Evolutionary conservation across 2,329 filamentous ascomycete genomes (phyloP).

Genomic region (Phialocephala subalpina): DNA sequence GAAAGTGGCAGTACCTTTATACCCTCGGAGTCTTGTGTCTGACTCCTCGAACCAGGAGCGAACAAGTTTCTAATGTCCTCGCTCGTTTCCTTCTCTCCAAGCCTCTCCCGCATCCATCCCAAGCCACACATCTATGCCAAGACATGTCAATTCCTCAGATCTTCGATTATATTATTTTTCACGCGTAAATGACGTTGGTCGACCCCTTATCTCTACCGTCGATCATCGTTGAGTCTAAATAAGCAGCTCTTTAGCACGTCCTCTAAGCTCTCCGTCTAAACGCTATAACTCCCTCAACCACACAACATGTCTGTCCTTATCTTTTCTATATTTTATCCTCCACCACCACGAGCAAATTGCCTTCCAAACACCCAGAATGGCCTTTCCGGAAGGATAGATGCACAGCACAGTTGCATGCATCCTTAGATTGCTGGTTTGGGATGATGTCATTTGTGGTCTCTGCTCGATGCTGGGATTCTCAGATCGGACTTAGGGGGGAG

Average conservation of each 20-base stretch:
- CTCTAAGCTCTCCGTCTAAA: neutral
- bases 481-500: neutral
- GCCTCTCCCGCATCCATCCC: neutral
- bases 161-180: neutral
- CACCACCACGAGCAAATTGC: neutral
- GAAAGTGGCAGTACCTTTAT: no score
- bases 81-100: neutral
- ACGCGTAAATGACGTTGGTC: neutral
- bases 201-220: neutral
- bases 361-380: neutral
- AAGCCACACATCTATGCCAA: neutral
- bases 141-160: neutral
- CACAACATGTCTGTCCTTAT: slow-evolving; percentile 1
- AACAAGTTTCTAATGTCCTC: no score
- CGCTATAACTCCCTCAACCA: neutral
- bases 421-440: neutral
- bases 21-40: no score
- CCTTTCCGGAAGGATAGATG: neutral
- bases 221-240: neutral
- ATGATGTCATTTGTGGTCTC: neutral
- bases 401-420: neutral
- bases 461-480: neutral
- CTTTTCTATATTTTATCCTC: neutral
- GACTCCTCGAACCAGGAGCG: no score
- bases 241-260: neutral